phyloP scores from a whole-genome alignment of 257 asterid species.

The Lycium barbarum region DNA sequence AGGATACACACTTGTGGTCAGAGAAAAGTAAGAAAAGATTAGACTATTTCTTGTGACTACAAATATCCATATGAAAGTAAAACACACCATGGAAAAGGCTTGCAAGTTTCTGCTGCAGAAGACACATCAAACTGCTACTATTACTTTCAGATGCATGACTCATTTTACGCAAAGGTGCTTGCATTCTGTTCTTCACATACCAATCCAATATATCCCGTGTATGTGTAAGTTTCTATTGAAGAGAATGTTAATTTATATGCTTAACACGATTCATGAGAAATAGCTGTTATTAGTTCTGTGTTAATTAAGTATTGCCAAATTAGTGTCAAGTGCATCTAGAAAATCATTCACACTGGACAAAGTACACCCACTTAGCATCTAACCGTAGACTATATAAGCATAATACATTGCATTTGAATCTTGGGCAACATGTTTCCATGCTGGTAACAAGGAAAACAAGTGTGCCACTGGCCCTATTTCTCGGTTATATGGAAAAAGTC shows the following conservation, averaged over 20 bases:
- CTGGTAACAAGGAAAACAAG: not conserved
- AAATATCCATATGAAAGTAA: not conserved
- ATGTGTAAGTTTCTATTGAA: not conserved
- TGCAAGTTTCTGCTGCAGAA: not conserved
- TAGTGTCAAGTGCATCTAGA: not conserved
- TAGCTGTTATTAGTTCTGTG: not conserved
- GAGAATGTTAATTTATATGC: not conserved
- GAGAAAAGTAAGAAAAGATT: conserved; percentile 21
- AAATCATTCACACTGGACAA: not conserved
- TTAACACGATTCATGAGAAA: not conserved
- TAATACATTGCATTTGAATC: not conserved
- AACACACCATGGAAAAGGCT: not conserved
- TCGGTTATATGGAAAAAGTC: not conserved
- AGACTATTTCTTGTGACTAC: not conserved
- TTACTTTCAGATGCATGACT: not conserved
- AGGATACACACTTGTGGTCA: conserved; percentile 30
- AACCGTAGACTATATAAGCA: not conserved
- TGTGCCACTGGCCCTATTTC: not conserved
- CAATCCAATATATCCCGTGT: not conserved
- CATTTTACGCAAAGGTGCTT: not conserved
- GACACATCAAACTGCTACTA: not conserved
- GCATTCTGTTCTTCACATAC: not conserved
- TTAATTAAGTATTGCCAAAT: not conserved
- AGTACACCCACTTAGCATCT: not conserved
- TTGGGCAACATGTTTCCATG: not conserved